Base-by-base conservation (phyloP, 768 basidiomycete species). In the Coprinopsis strossmayeri region DNA sequence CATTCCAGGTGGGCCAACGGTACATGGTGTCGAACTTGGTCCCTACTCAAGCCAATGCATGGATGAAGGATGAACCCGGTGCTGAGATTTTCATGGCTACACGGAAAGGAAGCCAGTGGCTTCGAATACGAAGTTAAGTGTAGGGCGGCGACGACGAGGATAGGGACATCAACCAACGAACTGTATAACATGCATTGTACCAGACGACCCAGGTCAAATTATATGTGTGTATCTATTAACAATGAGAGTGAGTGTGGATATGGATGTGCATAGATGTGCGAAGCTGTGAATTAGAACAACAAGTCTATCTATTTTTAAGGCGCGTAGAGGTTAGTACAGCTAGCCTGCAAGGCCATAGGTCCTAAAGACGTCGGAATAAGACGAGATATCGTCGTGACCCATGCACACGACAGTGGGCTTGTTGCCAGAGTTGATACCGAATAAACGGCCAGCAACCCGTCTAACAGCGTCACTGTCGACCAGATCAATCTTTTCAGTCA, bases 401-500 rank as follows among this genome's bases (percentile, higher is more conserved):
- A 89, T 88, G 27, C 75, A 81, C 3, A 96, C 82, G 32, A 96
- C 71, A 1, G 92, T 91, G 3, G 91, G 79, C 58, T 80, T 78
- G 57, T 76, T 76, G 13, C 75, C 72, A 2, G 75, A 79, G 26
- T 76, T 66, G 0, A 77, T 76, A 15, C 86, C 80, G 59, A 95
- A 87, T 23, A 96, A 65, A 23, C 84, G 79, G 20, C 69, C 70
- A 3, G 91, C 92, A 10, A 92, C 91, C 18, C 82, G 77, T 49
- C 75, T 80, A 25, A 97, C 70, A 50, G 86, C 83, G 37, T 79
- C 73, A 1, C 81, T 61, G 5, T 80, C 80, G 49, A 97, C 81
- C 30, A 72, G 69, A 64, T 92, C 90, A 52, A 97, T 88, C 60
- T 84, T 84, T 3, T 76, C 81, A 45, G 84, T 84, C 94, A 97